Evolutionary conservation across 352 stramenopile species (phyloP).

Genomic region (Pythium sp.): DNA sequence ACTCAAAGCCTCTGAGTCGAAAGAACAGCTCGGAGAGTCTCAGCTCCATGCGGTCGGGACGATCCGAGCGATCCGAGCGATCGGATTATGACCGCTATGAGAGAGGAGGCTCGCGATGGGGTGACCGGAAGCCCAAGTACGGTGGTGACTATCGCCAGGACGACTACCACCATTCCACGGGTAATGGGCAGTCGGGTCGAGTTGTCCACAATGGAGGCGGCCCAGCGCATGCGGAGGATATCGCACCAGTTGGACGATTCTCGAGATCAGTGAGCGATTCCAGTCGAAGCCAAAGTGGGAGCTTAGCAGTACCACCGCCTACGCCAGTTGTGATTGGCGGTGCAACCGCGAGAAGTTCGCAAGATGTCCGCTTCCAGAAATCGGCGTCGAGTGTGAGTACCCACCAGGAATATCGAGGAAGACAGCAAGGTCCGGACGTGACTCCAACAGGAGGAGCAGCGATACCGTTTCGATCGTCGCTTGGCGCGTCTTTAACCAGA

Average conservation of each 20-base stretch:
- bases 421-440: background rate
- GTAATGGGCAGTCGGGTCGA: conserved; percentile 1
- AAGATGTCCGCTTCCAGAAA: conserved; percentile 50
- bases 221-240: background rate
- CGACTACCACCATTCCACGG: conserved; percentile 13
- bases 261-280: conserved; percentile 14
- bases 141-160: conserved; percentile 12
- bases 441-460: background rate
- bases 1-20: conserved; percentile 27
- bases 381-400: conserved; percentile 6
- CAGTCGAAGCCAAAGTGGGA: conserved; percentile 1
- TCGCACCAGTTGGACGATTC: background rate
- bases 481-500: conserved; percentile 11
- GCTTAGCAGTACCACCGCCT: background rate
- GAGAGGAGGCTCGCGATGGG: background rate
- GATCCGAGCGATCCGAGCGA: conserved; percentile 29
- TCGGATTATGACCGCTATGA: conserved; percentile 19
- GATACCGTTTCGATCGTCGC: conserved; percentile 10
- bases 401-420: background rate
- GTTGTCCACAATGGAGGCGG: background rate
- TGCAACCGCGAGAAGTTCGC: conserved; percentile 31
- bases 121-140: conserved; percentile 7
- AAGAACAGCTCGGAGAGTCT: conserved; percentile 63
- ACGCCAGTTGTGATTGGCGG: background rate
- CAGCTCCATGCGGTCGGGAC: conserved; percentile 45